Evolutionary conservation across 1,139 yeast genomes (phyloP).

Genomic region (Scheffersomyces segobiensis): DNA sequence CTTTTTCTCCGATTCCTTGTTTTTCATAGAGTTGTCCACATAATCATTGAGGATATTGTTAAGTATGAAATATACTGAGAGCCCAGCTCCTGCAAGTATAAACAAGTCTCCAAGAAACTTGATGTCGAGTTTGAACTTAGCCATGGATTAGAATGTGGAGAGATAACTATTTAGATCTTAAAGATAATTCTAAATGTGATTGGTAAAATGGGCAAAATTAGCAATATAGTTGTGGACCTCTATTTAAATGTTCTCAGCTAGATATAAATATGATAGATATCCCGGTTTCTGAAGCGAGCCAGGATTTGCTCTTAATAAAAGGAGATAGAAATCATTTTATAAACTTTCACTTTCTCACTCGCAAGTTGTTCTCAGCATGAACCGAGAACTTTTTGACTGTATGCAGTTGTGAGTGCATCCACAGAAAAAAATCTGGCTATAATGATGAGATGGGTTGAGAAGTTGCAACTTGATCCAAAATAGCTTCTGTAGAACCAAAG

Average conservation of each 20-base stretch:
- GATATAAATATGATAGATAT: not conserved
- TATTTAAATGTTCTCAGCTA: not conserved
- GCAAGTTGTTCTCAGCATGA: not conserved
- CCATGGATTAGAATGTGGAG: conserved; percentile 7
- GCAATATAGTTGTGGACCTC: not conserved
- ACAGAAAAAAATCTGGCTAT: not conserved
- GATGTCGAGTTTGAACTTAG: conserved; percentile 51
- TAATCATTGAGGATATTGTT: conserved; percentile 58
- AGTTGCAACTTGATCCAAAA: not conserved
- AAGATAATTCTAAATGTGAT: not conserved
- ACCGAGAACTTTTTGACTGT: not conserved
- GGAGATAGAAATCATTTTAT: not conserved
- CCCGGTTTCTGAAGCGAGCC: not conserved
- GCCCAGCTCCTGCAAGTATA: conserved; percentile 78
- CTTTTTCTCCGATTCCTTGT: conserved; percentile 66
- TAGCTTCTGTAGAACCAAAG: not conserved
- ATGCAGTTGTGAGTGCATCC: not conserved
- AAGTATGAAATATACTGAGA: conserved; percentile 72
- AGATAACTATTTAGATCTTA: not conserved
- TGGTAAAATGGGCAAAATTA: not conserved
- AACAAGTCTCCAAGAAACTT: conserved; percentile 66
- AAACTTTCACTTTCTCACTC: not conserved
- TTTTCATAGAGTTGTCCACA: conserved; percentile 52
- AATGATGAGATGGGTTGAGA: not conserved
- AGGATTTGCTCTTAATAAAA: not conserved